Evolutionary conservation across 2,329 filamentous ascomycete species (phyloP).

Genomic region (Lecanicillium sp.): DNA sequence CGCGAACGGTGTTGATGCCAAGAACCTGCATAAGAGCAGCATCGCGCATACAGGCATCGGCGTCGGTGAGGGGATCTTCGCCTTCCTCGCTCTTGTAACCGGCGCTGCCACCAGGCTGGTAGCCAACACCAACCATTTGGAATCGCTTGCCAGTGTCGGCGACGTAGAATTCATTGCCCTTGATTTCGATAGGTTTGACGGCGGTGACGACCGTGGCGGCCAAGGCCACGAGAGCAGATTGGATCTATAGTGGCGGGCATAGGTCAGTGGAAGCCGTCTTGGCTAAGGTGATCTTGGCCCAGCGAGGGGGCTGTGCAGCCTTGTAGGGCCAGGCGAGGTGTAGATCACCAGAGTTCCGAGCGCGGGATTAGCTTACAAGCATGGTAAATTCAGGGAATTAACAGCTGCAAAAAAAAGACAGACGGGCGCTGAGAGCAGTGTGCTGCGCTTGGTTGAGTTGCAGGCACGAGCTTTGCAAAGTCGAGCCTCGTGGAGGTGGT

Average conservation of each 20-base stretch:
- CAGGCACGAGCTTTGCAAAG: constrained; percentile 2
- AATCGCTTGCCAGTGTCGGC: constrained; percentile 49
- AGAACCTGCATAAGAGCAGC: constrained; percentile 57
- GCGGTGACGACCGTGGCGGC: constrained; percentile 45
- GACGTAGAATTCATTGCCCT: constrained; percentile 53
- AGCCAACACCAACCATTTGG: constrained; percentile 59
- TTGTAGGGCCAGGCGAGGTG: no score
- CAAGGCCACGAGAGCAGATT: constrained; percentile 42
- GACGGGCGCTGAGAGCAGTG: no score
- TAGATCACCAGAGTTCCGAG: no score
- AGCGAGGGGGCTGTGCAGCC: no score
- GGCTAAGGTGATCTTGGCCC: no score
- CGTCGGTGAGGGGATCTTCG: constrained; percentile 52
- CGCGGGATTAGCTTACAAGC: constrained; percentile 11
- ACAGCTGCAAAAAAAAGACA: background rate
- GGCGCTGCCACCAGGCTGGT: constrained; percentile 59
- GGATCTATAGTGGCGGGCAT: constrained; percentile 18
- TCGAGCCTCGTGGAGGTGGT: constrained; percentile 1
- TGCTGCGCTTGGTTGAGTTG: background rate
- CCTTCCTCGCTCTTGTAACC: constrained; percentile 47
- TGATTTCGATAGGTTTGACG: constrained; percentile 47
- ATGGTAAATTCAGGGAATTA: constrained; percentile 7
- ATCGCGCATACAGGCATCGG: constrained; percentile 51
- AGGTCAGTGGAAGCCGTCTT: no score
- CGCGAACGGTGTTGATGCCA: constrained; percentile 58